These are phyloP conservation scores for Cunninghamia lanceolata DNA, from an alignment of 75 land plant genomes.

Conservation along the genomic window DNA sequence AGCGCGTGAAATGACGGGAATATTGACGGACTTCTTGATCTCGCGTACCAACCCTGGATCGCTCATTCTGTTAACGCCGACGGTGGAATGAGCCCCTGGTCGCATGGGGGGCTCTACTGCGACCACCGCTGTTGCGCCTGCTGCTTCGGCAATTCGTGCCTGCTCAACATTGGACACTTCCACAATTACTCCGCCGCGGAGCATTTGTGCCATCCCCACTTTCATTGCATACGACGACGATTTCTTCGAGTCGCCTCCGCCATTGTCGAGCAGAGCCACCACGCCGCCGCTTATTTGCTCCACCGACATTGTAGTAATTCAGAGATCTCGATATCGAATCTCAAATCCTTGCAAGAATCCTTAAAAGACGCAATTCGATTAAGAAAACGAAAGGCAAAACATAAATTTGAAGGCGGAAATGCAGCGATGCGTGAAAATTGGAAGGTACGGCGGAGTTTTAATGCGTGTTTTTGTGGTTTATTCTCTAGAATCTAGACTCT, in stretches of 20 bases:
- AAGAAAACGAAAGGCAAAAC: background rate
- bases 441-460: background rate
- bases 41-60: conserved; percentile 33
- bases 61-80: conserved; percentile 32
- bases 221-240: conserved; percentile 37
- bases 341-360: background rate
- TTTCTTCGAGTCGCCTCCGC: conserved; percentile 18
- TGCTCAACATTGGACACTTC: conserved; percentile 22
- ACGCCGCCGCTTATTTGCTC: conserved; percentile 12
- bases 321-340: background rate
- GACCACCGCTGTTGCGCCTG: conserved; percentile 32
- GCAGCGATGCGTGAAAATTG: background rate
- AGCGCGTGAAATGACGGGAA: conserved; percentile 44
- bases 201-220: conserved; percentile 37
- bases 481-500: background rate
- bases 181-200: conserved; percentile 39
- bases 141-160: conserved; percentile 36
- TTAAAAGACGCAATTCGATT: background rate
- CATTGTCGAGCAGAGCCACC: conserved; percentile 23
- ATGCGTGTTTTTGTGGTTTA: background rate
- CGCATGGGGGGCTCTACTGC: conserved; percentile 21
- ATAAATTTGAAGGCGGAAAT: background rate
- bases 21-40: conserved; percentile 35
- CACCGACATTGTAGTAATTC: background rate
- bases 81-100: background rate